A percentile compares a stretch with the other conserved stretches of the same genome.
Evolutionary conservation across 306 rosid genomes (phyloP).

Genomic region (Canavalia ensiformis): DNA sequence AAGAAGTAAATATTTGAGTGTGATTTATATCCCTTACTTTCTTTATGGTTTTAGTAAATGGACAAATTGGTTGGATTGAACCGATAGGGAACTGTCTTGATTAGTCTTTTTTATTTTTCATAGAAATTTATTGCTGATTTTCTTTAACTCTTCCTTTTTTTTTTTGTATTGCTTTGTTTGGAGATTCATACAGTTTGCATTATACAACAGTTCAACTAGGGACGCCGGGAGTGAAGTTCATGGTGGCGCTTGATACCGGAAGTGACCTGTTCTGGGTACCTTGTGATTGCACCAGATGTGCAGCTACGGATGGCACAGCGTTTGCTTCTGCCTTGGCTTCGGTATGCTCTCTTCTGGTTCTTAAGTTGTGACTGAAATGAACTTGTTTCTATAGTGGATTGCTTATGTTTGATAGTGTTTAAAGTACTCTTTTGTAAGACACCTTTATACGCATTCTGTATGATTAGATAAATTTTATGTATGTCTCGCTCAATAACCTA

Average conservation of each 20-base stretch:
- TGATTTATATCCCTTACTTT: background rate
- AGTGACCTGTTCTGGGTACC: slow-evolving; percentile 98
- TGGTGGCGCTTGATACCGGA: slow-evolving; percentile 98
- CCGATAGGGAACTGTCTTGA: slow-evolving; percentile 18
- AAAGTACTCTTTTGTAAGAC: background rate
- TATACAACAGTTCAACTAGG: slow-evolving; percentile 89
- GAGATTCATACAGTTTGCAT: slow-evolving; percentile 77
- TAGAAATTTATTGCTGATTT: slow-evolving; percentile 11
- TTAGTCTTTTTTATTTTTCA: background rate
- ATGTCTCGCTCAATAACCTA: background rate
- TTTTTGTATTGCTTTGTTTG: slow-evolving; percentile 23
- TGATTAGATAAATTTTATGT: background rate
- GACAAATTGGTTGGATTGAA: background rate
- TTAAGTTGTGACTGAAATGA: slow-evolving; percentile 15
- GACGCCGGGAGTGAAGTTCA: slow-evolving; percentile 90
- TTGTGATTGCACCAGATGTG: slow-evolving; percentile 86
- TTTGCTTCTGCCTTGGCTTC: slow-evolving; percentile 62
- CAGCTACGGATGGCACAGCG: slow-evolving; percentile 66
- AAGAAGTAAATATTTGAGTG: background rate
- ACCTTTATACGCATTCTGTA: background rate
- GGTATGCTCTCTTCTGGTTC: slow-evolving; percentile 54
- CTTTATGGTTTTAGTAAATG: slow-evolving; percentile 2
- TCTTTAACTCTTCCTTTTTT: slow-evolving; percentile 9
- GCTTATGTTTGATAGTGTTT: background rate
- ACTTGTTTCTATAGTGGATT: background rate